Base-by-base conservation (phyloP, 208 protist genomes). In the Wallacemonas sp. region DNA sequence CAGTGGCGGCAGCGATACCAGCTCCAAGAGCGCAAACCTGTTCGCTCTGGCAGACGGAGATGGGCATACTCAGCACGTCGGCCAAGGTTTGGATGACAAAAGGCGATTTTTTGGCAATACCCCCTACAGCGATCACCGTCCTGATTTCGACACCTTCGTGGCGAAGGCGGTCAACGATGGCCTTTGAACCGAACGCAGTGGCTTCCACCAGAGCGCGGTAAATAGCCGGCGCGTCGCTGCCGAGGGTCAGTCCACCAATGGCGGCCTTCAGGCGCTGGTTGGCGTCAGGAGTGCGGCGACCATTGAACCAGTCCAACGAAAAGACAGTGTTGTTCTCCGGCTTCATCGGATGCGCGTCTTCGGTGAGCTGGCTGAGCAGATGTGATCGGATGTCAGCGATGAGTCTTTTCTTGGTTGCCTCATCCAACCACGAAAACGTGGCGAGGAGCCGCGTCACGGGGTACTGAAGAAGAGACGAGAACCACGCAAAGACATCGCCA, bases 231-330 rank as follows among this genome's bases (percentile, higher is more conserved):
- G 71, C 81, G 58, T 81, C 77, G 44, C 70, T 84, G 54, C 75
- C 78, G 0, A 88, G 54, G 0, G 67, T 80, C 24, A 88, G 78
- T 14, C 74, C 77, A 41, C 58, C 39, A 39, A 88, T 70, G 27
- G 60, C 64, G 0, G 71, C 66, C 54, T 81, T 81, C 19, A 84
- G 75, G 34, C 76, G 58, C 45, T 82, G 75, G 55, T 88, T 88
- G 14, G 77, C 77, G 42, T 82, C 70, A 15, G 77, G 77, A n/a
- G 76, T 83, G 65, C 81, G 66, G 19, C 81, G 71, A 1, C 77
- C 81, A 67, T 88, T 88, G 70, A 88, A 82, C 81, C 81, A 88
- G 56, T 88, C 81, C 1, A 88, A 55, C 24, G 77, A 73, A 45
- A 61, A 62, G 22, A 77, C 74, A 22, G 68, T 74, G 41, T 42